phyloP scores from a whole-genome alignment of 306 rosid species.

The Trichosanthes truncata region DNA sequence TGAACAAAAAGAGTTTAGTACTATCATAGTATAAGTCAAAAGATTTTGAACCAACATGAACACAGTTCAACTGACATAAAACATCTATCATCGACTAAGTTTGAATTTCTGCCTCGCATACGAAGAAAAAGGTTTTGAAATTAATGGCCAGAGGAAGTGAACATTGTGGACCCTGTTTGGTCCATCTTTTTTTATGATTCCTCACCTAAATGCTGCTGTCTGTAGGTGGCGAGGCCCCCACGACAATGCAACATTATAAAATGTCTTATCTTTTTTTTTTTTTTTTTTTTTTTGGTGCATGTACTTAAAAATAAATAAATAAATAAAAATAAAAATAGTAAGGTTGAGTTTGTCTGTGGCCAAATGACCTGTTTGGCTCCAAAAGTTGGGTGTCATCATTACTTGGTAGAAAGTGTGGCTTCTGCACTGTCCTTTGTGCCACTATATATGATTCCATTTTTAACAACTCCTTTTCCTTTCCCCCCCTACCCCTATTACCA shows the following conservation, averaged over 20 bases:
- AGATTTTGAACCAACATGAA: no score
- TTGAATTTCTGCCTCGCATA: no score
- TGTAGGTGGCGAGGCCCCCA: constrained; percentile 7
- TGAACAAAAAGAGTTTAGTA: no score
- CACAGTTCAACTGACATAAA: no score
- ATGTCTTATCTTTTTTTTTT: background rate
- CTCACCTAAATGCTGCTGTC: constrained; percentile 1
- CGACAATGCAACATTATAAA: background rate
- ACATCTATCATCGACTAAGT: no score
- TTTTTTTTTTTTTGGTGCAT: background rate
- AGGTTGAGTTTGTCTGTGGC: background rate
- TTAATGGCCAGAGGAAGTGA: background rate
- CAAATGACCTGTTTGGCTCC: background rate
- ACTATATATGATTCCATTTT: constrained; percentile 8
- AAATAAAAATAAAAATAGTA: background rate
- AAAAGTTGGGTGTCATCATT: constrained; percentile 6
- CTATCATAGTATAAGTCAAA: no score
- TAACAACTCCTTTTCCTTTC: background rate
- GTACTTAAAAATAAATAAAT: background rate
- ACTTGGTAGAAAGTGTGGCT: constrained; percentile 3
- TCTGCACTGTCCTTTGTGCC: constrained; percentile 11
- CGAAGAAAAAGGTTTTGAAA: no score
- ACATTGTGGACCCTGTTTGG: background rate
- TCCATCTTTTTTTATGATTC: background rate
- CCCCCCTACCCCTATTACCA: background rate